A percentile compares a stretch with the other conserved stretches of the same genome.
Evolutionary conservation across 2,329 filamentous ascomycete species (phyloP).

Genomic region (Incumbomyces delicatus): DNA sequence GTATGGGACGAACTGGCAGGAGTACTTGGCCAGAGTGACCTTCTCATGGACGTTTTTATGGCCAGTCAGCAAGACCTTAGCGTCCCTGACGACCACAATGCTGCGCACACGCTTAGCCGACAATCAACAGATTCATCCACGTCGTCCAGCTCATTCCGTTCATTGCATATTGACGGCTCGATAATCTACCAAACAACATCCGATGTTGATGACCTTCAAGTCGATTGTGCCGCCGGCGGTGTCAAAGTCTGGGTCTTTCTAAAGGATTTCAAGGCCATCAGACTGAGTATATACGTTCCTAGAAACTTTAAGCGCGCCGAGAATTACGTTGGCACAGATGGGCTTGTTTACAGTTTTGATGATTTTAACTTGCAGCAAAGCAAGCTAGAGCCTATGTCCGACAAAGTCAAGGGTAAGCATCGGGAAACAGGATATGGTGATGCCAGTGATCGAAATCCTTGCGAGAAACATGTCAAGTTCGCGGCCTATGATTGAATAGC

Average conservation of each 20-base stretch:
- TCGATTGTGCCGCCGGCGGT: slow-evolving; percentile 14
- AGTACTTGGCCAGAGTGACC: slow-evolving; percentile 17
- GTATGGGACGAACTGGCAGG: slow-evolving; percentile 17
- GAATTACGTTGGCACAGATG: slow-evolving; percentile 12
- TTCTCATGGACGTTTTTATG: slow-evolving; percentile 17
- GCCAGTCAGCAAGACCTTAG: slow-evolving; percentile 1
- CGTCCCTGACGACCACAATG: background rate
- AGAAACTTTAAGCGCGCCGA: slow-evolving; percentile 1
- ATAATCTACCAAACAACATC: slow-evolving; percentile 8
- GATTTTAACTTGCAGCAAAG: too few relatives aligned
- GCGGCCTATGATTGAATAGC: background rate
- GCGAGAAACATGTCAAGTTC: slow-evolving; percentile 2
- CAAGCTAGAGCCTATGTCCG: background rate
- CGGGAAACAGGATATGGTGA: background rate
- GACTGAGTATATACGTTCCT: slow-evolving; percentile 12
- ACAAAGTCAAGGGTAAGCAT: background rate
- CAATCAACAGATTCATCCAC: background rate
- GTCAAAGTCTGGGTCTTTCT: slow-evolving; percentile 19
- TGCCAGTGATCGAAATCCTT: background rate
- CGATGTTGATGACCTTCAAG: slow-evolving; percentile 17
- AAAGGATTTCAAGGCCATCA: slow-evolving; percentile 11
- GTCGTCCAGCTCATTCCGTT: slow-evolving; percentile 2
- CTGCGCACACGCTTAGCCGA: background rate
- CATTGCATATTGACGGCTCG: slow-evolving; percentile 11
- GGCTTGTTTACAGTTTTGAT: slow-evolving; percentile 10